A percentile compares a stretch with the other conserved stretches of the same genome.
phyloP scores from a whole-genome alignment of 1,139 yeast species.

The Hansenula sp. region DNA sequence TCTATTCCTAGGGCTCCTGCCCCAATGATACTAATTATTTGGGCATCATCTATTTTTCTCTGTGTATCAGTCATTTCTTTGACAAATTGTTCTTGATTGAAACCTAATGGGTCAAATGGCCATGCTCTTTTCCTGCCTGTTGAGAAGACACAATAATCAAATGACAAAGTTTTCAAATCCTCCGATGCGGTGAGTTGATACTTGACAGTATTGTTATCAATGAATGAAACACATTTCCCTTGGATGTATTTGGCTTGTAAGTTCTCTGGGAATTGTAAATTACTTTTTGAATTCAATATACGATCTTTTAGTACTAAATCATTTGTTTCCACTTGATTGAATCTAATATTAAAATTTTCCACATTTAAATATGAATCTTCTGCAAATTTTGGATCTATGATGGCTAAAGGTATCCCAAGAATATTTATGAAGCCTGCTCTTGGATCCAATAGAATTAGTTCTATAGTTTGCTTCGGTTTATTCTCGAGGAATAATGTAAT shows the following conservation, averaged over 20 bases:
- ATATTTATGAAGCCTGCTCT: conserved; percentile 48
- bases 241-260: conserved; percentile 32
- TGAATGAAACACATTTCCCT: conserved; percentile 35
- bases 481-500: conserved; percentile 28
- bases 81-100: conserved; percentile 20
- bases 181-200: conserved; percentile 12
- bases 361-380: conserved; percentile 32
- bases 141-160: conserved; percentile 47
- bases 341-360: conserved; percentile 21
- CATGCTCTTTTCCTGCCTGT: conserved; percentile 49
- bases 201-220: conserved; percentile 25
- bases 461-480: conserved; percentile 7
- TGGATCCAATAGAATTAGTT: conserved; percentile 43
- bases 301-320: conserved; percentile 28
- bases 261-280: conserved; percentile 15
- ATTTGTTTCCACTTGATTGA: conserved; percentile 29
- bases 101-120: conserved; percentile 49
- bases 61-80: conserved; percentile 26
- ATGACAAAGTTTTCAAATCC: conserved; percentile 29
- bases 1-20: conserved; percentile 30
- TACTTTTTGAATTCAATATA: conserved; percentile 14
- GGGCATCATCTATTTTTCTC: conserved; percentile 15
- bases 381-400: conserved; percentile 45
- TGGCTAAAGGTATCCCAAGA: conserved; percentile 47
- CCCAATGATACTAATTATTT: conserved; percentile 25